A percentile compares a stretch with the other conserved stretches of the same genome.
phyloP scores from a whole-genome alignment of 495 filamentous ascomycete genomes.

The Podospora sp. region DNA sequence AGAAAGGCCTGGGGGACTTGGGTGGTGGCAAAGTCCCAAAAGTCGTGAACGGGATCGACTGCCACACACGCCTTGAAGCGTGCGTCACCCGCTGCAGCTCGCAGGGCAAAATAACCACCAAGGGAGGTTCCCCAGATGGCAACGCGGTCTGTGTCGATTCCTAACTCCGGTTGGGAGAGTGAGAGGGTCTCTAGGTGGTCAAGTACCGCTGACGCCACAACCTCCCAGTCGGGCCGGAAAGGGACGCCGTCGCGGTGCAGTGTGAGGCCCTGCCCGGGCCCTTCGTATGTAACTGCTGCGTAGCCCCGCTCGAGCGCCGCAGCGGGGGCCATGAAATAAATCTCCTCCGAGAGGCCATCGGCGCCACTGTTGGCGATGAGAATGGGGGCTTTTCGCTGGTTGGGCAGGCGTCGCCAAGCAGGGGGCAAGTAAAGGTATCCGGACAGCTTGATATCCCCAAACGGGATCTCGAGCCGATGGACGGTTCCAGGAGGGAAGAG shows the following conservation, averaged over 20 bases:
- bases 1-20: conserved; percentile 39
- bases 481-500: conserved; percentile 22
- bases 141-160: conserved; percentile 47
- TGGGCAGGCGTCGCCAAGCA: conserved; percentile 19
- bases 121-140: conserved; percentile 45
- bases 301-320: conserved; percentile 45
- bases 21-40: conserved; percentile 38
- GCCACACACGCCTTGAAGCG: conserved; percentile 51
- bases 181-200: conserved; percentile 31
- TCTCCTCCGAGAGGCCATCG: conserved; percentile 53
- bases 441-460: conserved; percentile 37
- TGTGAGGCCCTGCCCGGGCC: conserved; percentile 53
- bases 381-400: conserved; percentile 41
- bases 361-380: conserved; percentile 44
- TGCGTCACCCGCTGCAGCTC: conserved; percentile 43
- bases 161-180: conserved; percentile 29
- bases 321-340: conserved; percentile 40
- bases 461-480: conserved; percentile 43
- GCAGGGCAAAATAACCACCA: conserved; percentile 50
- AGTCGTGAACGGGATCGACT: conserved; percentile 45
- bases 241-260: conserved; percentile 33
- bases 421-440: conserved; percentile 48
- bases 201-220: conserved; percentile 35
- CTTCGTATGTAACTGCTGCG: conserved; percentile 51
- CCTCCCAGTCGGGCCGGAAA: conserved; percentile 45